These are phyloP conservation scores for Trichosporon ovoides DNA, from an alignment of 1,284 basidiomycete species.

Conservation along the genomic window DNA sequence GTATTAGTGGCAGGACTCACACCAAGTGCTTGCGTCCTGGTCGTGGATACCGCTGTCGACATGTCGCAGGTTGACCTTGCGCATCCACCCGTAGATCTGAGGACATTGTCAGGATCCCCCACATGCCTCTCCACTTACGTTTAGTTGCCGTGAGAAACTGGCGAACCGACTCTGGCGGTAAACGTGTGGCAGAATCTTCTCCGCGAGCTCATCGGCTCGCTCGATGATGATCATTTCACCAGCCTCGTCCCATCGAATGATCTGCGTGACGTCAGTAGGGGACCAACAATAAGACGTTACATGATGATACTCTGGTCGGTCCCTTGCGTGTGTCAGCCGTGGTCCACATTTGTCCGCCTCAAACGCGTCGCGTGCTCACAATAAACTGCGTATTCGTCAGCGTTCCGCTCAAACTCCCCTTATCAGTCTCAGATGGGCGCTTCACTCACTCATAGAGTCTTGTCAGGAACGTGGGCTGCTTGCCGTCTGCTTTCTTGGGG, in stretches of 20 bases:
- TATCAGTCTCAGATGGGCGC: background rate
- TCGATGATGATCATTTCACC: conserved; percentile 90
- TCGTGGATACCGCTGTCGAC: conserved; percentile 85
- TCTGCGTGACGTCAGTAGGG: conserved; percentile 39
- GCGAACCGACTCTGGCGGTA: conserved; percentile 90
- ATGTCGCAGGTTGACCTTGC: conserved; percentile 75
- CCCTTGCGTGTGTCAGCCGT: background rate
- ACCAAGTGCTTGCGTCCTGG: conserved; percentile 89
- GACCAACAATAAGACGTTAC: conserved; percentile 16
- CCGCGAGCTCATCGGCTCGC: conserved; percentile 76
- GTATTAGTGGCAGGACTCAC: conserved; percentile 57
- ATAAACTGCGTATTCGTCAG: conserved; percentile 13
- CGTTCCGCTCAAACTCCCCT: background rate
- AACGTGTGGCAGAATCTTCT: conserved; percentile 79
- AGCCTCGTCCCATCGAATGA: conserved; percentile 84
- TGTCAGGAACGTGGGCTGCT: conserved; percentile 83
- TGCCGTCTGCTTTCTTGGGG: conserved; percentile 43
- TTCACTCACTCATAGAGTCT: conserved; percentile 78
- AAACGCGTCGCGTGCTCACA: conserved; percentile 20
- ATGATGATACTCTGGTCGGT: conserved; percentile 29
- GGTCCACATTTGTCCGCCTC: background rate
- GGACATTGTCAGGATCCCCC: conserved; percentile 9
- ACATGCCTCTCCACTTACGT: conserved; percentile 56
- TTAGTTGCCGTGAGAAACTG: conserved; percentile 86
- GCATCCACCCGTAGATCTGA: conserved; percentile 92